These are phyloP conservation scores for Crepidotus variabilis DNA, from an alignment of 768 basidiomycete genomes.

Conservation along the genomic window DNA sequence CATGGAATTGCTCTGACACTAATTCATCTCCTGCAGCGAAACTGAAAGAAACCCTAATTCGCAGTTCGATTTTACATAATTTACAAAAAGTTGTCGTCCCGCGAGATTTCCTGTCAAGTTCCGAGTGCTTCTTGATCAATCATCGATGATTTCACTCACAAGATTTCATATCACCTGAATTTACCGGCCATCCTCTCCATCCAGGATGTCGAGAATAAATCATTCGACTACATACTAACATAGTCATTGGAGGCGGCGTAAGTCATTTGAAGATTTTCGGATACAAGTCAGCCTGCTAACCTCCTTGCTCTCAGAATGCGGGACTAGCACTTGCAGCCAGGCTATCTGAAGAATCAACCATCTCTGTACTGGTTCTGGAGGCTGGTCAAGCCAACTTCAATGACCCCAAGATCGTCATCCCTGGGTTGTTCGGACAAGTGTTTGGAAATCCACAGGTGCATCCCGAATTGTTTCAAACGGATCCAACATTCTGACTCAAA, in stretches of 20 bases:
- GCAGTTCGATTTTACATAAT: no score
- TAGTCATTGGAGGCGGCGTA: constrained; percentile 17
- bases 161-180: no score
- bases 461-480: neutral
- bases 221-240: constrained; percentile 14
- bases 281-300: neutral
- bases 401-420: constrained; percentile 31
- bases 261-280: neutral
- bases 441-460: constrained; percentile 26
- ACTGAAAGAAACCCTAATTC: no score
- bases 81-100: no score
- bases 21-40: no score
- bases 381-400: constrained; percentile 28
- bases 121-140: no score
- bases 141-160: no score
- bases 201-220: constrained; percentile 3
- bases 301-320: constrained; percentile 1
- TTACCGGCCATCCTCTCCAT: constrained; percentile 6
- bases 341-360: constrained; percentile 26
- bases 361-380: constrained; percentile 33
- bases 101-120: no score
- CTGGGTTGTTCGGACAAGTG: constrained; percentile 24
- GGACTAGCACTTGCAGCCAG: constrained; percentile 27
- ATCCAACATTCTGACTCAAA: neutral
- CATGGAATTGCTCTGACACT: no score